Evolutionary conservation across 805 yeast species (phyloP), one percentile per base, ranked within the genome.

Genomic region (Pichia kluyveri): DNA sequence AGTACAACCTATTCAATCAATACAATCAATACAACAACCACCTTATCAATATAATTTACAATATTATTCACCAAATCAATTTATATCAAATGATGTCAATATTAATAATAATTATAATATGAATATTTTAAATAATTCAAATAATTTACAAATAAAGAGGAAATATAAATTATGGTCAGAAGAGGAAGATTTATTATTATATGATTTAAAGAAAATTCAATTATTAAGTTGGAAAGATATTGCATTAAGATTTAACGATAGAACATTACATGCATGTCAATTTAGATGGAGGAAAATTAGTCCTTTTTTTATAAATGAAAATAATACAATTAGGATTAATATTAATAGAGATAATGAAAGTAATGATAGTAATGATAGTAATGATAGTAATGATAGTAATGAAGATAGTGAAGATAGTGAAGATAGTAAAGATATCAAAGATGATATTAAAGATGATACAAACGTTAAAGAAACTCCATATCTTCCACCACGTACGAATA

Each of bases 251-350:
- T 53, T 53, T 40, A 41, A 49, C 1, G 45, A 46, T 27, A 32
- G 56, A n/a, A 53, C 56, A 3, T 27, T 51, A 38, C 54, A 53
- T 40, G 56, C 56, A 2, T 53, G 54, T 40, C 56, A 53, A 34
- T 53, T 50, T 23, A 48, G 56, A 42, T 52, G 55, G 55, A 45
- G 53, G 15, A 52, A 52, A 30, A 44, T 48, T 3, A 42, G 46
- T 39, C 48, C 51, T 4, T 48, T 31, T 34, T 30, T 48, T 18
- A 26, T 14, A 3, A 27, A 44, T 2, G 30, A 47, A 17, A 40
- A 39, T 27, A 27, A 17, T 18, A 34, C 11, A 15, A 14, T 34
- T 34, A 34, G 8, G 8, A n/a, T 43, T 10, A 23, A 36, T 8
- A 32, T 34, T 12, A 34, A 42, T 17, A 26, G 32, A 18, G 40